Evolutionary conservation across 176 grass and related monocot genomes (phyloP), one percentile per base, ranked within the genome.

Genomic region (Phragmites australis): DNA sequence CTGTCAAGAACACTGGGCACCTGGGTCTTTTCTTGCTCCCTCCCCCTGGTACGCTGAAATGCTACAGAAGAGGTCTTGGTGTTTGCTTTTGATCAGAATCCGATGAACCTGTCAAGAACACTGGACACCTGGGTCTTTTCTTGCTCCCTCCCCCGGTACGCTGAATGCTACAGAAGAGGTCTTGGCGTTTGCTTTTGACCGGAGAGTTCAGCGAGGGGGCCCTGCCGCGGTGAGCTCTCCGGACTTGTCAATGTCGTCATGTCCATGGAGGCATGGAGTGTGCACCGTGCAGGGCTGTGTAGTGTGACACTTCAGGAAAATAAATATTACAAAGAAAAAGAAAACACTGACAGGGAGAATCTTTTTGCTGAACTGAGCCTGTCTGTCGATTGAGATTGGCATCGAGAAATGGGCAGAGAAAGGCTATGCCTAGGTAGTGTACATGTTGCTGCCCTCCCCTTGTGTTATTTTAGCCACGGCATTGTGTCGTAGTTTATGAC

Each of bases 121-220:
- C 77, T 71, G 76, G 62, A 52, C 81, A 62, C 69, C 81, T 69
- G 75, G 48, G 76, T 77, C 87, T 46, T 81, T 76, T 81, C 82
- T 75, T 81, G 82, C 53, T 63, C 45, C 81, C 81, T 54, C 37
- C 31, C 22, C n/a, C n/a, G 17, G n/a, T 58, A 47, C 51, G 65
- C 32, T 26, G 32, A 4, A 27, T 54, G 63, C 56, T 52, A 80
- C 78, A 69, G 65, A n/a, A 29, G 48, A 9, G 32, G 61, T 23
- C 7, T 16, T 39, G 45, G 21, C 41, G 46, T 13, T 86, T 17
- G 55, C 88, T 82, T 86, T 84, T 91, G 84, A 87, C 89, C 89
- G 65, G 64, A 41, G 55, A 59, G 37, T 51, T 16, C 47, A 46
- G 29, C 22, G 21, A 6, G 1, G 45, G 47, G 49, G 48, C 59